These are phyloP conservation scores for Solanum sitiens DNA, from an alignment of 257 asterid genomes.

Conservation along the genomic window DNA sequence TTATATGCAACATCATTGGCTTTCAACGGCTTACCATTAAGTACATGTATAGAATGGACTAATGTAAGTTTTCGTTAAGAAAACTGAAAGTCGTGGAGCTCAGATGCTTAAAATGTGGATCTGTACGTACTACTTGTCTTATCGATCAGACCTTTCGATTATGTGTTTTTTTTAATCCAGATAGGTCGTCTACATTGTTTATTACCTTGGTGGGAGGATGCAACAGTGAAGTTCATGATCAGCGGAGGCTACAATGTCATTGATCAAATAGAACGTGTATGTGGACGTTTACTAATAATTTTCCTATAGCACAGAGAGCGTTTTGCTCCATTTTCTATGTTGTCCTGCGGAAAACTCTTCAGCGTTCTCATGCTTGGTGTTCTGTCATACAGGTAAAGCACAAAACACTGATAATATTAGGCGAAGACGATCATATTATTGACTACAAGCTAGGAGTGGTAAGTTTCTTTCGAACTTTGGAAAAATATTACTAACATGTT, in stretches of 20 bases:
- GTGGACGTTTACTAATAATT: not conserved
- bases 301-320: not conserved
- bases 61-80: conserved; percentile 38
- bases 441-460: conserved; percentile 79
- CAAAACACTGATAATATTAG: conserved; percentile 75
- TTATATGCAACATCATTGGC: conserved; percentile 51
- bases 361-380: not conserved
- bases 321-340: not conserved
- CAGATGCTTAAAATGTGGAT: not conserved
- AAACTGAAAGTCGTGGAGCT: not conserved
- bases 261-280: conserved; percentile 47
- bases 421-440: conserved; percentile 76
- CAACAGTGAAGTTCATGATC: conserved; percentile 80
- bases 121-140: not conserved
- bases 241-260: conserved; percentile 81
- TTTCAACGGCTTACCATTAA: conserved; percentile 40
- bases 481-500: not conserved
- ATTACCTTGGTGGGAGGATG: conserved; percentile 93
- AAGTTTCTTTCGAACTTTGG: conserved; percentile 6
- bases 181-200: conserved; percentile 79
- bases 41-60: conserved; percentile 64
- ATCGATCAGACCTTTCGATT: too few species aligned
- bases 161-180: conserved; percentile 14
- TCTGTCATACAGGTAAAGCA: conserved; percentile 56
- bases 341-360: not conserved